phyloP scores from a whole-genome alignment of 805 yeast genomes.

The Candida easanensis region DNA sequence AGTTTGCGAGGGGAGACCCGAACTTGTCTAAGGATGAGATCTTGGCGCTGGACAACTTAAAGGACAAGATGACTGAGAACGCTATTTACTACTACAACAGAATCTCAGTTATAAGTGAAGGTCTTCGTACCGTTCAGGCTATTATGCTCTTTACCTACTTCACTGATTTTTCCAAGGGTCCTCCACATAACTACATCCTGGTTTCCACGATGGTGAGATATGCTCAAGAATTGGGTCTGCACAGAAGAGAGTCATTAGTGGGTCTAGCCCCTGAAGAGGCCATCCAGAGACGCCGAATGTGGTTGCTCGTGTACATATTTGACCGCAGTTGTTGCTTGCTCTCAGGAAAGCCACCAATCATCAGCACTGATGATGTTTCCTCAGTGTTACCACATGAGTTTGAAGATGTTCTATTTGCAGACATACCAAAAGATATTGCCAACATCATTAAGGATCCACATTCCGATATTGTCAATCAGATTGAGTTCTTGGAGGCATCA shows the following conservation, averaged over 20 bases:
- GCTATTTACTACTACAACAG: slow-evolving; percentile 53
- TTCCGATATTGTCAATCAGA: slow-evolving; percentile 3
- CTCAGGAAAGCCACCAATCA: slow-evolving; percentile 47
- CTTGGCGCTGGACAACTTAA: slow-evolving; percentile 24
- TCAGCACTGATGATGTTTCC: slow-evolving; percentile 37
- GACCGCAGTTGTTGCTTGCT: slow-evolving; percentile 46
- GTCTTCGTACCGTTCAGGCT: slow-evolving; percentile 49
- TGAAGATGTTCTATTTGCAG: slow-evolving; percentile 12
- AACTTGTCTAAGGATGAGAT: slow-evolving; percentile 3
- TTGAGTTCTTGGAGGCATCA: slow-evolving; percentile 2
- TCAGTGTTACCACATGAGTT: slow-evolving; percentile 13
- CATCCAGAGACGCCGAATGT: slow-evolving; percentile 37
- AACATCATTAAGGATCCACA: slow-evolving; percentile 7
- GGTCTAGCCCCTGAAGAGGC: slow-evolving; percentile 37
- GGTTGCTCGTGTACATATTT: slow-evolving; percentile 47
- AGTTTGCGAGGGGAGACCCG: slow-evolving; percentile 1
- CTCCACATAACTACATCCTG: slow-evolving; percentile 41
- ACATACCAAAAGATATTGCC: background rate
- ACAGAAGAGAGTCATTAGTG: slow-evolving; percentile 43
- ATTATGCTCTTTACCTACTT: slow-evolving; percentile 43
- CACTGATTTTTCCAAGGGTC: slow-evolving; percentile 34
- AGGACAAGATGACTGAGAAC: slow-evolving; percentile 33
- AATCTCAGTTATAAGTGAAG: slow-evolving; percentile 48
- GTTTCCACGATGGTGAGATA: slow-evolving; percentile 46
- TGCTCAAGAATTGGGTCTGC: slow-evolving; percentile 58